Conservation (phyloP, 2,329 filamentous ascomycete species). For the Rhinocladiella mackenziei region DNA sequence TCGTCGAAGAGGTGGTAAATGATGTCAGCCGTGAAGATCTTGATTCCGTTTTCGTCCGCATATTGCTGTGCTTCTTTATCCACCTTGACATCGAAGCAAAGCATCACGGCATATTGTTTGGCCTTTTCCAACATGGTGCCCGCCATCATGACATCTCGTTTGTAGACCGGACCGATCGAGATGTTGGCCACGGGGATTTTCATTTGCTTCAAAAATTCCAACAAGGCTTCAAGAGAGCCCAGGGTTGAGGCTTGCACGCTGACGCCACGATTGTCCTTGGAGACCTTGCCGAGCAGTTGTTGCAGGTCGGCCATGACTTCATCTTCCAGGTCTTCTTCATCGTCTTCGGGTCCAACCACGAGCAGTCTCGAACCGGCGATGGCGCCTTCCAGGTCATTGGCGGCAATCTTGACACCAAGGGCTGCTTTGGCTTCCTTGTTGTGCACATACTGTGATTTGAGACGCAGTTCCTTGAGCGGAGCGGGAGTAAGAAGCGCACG, state of each 20-base stretch:
- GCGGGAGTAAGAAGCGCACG: slow-evolving; percentile 89
- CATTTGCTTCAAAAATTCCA: slow-evolving; percentile 91
- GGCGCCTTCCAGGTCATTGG: slow-evolving; percentile 89
- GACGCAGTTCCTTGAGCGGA: slow-evolving; percentile 84
- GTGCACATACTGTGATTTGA: slow-evolving; percentile 95
- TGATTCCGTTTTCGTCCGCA: slow-evolving; percentile 90
- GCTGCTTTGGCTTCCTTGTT: slow-evolving; percentile 99
- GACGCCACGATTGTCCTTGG: slow-evolving; percentile 88
- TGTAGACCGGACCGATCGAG: slow-evolving; percentile 94
- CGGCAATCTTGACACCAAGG: slow-evolving; percentile 97
- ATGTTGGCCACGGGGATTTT: slow-evolving; percentile 99
- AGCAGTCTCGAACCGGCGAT: slow-evolving; percentile 94
- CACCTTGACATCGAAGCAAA: slow-evolving; percentile 99
- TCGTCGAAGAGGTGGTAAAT: slow-evolving; percentile 98
- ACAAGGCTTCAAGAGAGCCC: slow-evolving; percentile 88
- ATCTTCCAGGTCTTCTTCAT: slow-evolving; percentile 93
- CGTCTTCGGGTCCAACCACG: slow-evolving; percentile 89
- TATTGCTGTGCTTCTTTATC: slow-evolving; percentile 92
- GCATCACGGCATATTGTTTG: slow-evolving; percentile 95
- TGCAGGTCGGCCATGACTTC: slow-evolving; percentile 95
- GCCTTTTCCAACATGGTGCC: slow-evolving; percentile 95
- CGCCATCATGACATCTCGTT: slow-evolving; percentile 91
- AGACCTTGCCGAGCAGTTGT: slow-evolving; percentile 83
- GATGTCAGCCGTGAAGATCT: slow-evolving; percentile 97
- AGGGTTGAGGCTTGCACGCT: slow-evolving; percentile 96